These are phyloP conservation scores for Penicillium diatomitis DNA, from an alignment of 495 filamentous ascomycete genomes.

Conservation along the genomic window DNA sequence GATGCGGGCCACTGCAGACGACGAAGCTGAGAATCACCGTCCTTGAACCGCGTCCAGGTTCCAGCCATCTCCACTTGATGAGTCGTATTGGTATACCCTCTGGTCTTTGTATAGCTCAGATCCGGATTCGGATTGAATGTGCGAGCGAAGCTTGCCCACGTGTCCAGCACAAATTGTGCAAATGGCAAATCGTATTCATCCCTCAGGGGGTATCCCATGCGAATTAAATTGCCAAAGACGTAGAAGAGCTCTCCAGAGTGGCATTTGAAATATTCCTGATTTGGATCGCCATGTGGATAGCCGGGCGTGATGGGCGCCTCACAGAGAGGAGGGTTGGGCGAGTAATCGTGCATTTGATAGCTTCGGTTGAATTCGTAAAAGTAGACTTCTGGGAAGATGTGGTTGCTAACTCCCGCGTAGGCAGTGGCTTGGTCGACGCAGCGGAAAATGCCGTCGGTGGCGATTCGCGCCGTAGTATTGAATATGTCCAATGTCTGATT, in stretches of 20 bases:
- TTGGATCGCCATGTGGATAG: constrained; percentile 16
- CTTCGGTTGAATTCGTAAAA: constrained; percentile 23
- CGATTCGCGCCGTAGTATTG: constrained; percentile 16
- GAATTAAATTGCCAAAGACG: constrained; percentile 15
- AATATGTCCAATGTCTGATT: constrained; percentile 20
- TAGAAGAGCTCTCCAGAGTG: constrained; percentile 20
- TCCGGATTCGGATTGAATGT: constrained; percentile 12
- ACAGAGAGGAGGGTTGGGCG: constrained; percentile 16
- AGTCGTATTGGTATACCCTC: constrained; percentile 13
- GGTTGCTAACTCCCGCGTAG: constrained; percentile 8
- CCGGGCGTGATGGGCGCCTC: constrained; percentile 12
- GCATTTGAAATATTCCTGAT: constrained; percentile 20
- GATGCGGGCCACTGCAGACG: constrained; percentile 12
- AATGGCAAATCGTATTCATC: constrained; percentile 18
- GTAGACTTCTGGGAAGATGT: constrained; percentile 15
- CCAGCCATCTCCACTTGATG: constrained; percentile 6
- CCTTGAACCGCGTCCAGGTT: constrained; percentile 5
- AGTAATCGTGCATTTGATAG: constrained; percentile 19
- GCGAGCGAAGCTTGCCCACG: constrained; percentile 19
- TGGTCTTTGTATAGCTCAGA: constrained; percentile 8
- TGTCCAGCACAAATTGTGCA: constrained; percentile 18
- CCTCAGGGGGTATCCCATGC: constrained; percentile 11
- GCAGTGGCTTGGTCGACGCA: constrained; percentile 21
- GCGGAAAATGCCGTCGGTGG: constrained; percentile 20
- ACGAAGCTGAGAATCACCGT: constrained; percentile 1